Conservation (phyloP, 345 rosid species). For the Bruguiera sexangula region DNA sequence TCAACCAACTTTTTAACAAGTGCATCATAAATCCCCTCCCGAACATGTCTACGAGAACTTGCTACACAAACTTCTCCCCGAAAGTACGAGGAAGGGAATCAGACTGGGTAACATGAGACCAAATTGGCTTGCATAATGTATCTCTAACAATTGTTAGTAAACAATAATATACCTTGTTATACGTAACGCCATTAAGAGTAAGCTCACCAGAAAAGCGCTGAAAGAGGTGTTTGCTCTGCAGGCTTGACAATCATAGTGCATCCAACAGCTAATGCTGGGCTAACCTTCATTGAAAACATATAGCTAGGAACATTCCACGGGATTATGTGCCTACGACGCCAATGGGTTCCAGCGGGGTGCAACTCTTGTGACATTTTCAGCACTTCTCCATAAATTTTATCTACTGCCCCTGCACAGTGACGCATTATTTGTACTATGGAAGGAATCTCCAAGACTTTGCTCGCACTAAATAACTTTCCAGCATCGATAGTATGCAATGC, state of each 20-base stretch:
- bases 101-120: not conserved
- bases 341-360: slow-evolving; percentile 71
- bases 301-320: slow-evolving; percentile 84
- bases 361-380: slow-evolving; percentile 54
- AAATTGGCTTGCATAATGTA: not conserved
- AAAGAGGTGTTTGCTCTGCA: too few species aligned
- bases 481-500: slow-evolving; percentile 63
- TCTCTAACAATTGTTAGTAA: too few species aligned
- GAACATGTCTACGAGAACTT: slow-evolving; percentile 73
- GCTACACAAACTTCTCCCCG: slow-evolving; percentile 87
- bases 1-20: slow-evolving; percentile 47
- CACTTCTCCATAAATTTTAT: slow-evolving; percentile 79
- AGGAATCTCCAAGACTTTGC: slow-evolving; percentile 57
- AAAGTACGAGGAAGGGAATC: not conserved
- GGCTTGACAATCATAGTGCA: slow-evolving; percentile 22
- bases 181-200: slow-evolving; percentile 45
- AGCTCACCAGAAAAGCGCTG: slow-evolving; percentile 28
- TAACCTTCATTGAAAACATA: slow-evolving; percentile 62
- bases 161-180: slow-evolving; percentile 47
- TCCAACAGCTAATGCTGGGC: slow-evolving; percentile 79
- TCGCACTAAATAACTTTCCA: slow-evolving; percentile 48
- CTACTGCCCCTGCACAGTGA: slow-evolving; percentile 83
- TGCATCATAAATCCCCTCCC: slow-evolving; percentile 69
- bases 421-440: slow-evolving; percentile 30
- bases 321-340: slow-evolving; percentile 77